Base-by-base conservation (phyloP, 768 basidiomycete genomes). In the Lentinula sp. region DNA sequence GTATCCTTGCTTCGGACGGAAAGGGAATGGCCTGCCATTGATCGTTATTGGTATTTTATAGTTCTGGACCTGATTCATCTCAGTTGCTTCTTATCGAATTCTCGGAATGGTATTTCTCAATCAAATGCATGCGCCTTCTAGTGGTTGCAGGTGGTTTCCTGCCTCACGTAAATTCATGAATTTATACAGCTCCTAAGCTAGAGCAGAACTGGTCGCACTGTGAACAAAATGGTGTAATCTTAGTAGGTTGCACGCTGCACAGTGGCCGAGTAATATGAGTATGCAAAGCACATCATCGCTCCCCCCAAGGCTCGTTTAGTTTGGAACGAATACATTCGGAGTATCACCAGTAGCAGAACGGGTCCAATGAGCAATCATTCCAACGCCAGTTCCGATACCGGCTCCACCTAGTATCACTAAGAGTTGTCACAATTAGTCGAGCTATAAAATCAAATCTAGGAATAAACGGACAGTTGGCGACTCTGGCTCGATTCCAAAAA, bases 11-110 rank as follows among this genome's bases (percentile, higher is more conserved):
- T 9, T 80, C 79, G 55, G 71, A 69, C n/a, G 76, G 75, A 49
- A 93, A 87, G 73, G 86, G 89, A 9, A 83, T 90, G 81, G 84
- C 89, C 0, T 94, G 93, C 68, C 92, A 95, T 71, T 95, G 48
- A 55, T 34, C 16, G 6, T 21, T n/a, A n/a, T n/a, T 48, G 0
- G 46, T 23, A 23, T 10, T 34, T 4, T 51, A 39, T 28, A 32
- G 31, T 7, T 48, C 31, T 16, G 31, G n/a, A 34, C 32, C 16
- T 34, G 31, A 5, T 50, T 50, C 49, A 32, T 31, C 7, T 31
- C 5, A 11, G 23, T 31, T 50, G 31, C 49, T 5, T 50, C 11
- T 39, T 6, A 5, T 50, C 15, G 28, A 48, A 16, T 48, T 50
- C 23, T 45, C 43, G 23, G 23, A 23, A 23, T 45, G 16, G 43